Base-by-base conservation (phyloP, 352 stramenopile species). In the Phytopythium vexans region DNA sequence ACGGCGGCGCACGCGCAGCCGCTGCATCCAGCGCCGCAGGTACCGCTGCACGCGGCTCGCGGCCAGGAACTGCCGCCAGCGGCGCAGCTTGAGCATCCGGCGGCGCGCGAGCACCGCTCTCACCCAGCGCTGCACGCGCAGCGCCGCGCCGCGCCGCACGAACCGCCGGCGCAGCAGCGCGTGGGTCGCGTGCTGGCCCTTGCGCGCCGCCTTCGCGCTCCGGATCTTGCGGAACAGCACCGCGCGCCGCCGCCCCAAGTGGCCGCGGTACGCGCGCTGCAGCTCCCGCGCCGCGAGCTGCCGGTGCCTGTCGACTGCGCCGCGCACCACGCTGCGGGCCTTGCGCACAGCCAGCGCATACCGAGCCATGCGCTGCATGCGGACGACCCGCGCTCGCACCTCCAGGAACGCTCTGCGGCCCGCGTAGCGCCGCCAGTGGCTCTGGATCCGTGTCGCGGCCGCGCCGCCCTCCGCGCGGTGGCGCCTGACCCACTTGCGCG, bases 211-310 rank as follows among this genome's bases (percentile, higher is more conserved):
- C 37, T 72, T 79, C 27, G 66, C 74, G n/a, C 65, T 69, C 16
- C 70, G 72, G 41, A 92, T 84, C 64, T 89, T 89, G 21, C 78
- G 72, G 54, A 82, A 86, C 6, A 92, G 49, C 14, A 70, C 21
- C 6, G 76, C 72, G n/a, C 74, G 81, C 11, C 70, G 70, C 1
- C 81, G 68, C 7, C 81, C 81, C 1, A 68, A 31, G 15, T 52
- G 51, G 31, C 63, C 63, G 34, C 63, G 59, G 51, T 62, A 68
- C 8, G 65, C 34, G 34, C 75, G 64, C 47, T 91, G 75, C 43
- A 89, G 76, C 11, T 33, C 4, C 4, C 50, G 10, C 5, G 69
- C 70, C 8, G 71, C 62, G 12, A 68, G 58, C 9, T 69, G 61
- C 2, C 45, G 71, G n/a, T 74, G 55, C 32, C 66, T 66, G 0